Evolutionary conservation across 768 basidiomycete species (phyloP), one percentile per base, ranked within the genome.

Genomic region (Neoboletus brunneissimus): DNA sequence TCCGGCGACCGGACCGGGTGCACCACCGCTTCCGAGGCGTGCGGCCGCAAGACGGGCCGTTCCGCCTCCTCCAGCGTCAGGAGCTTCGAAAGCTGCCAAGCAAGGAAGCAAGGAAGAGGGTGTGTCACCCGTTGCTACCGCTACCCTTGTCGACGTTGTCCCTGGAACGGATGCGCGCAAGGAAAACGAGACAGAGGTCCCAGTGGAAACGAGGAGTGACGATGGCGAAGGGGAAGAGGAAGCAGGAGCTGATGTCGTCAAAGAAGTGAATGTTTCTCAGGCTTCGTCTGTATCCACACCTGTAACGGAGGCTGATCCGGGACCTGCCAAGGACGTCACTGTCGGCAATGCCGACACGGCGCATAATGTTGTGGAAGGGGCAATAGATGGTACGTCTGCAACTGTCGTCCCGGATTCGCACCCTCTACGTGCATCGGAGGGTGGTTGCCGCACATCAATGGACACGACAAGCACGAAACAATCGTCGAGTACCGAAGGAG

Each of bases 11-110:
- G 62, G 62, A 16, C 53, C 58, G 2, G 56, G 60, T 1, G 72
- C 75, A 7, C 87, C 88, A 0, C 88, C 87, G 2, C 68, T 90
- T 23, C 88, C 88, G 0, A 77, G 85, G 41, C 75, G 88, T 44
- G 88, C 88, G 0, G 80, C 85, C 47, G 82, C 80, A 1, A 77
- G 88, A 22, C 73, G 72, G 7, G 57, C 53, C 23, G 67, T 61
- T 4, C 70, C 69, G 41, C 63, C 75, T 2, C 76, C 66, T 10
- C 47, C 57, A 4, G 12, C 53, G n/a, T 20, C 44, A 2, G 48
- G 10, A 20, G 46, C 18, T 7, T 25, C 27, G 1, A 57, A 47
- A 20, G 29, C 13, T 35, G n/a, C 16, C 3, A 55, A 27, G 27
- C 5, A 13, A 27, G 50, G 53, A 40, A 51, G 18, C 23, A 61